A percentile compares a stretch with the other conserved stretches of the same genome.
phyloP scores from a whole-genome alignment of 306 rosid genomes.

The Pueraria montana region DNA sequence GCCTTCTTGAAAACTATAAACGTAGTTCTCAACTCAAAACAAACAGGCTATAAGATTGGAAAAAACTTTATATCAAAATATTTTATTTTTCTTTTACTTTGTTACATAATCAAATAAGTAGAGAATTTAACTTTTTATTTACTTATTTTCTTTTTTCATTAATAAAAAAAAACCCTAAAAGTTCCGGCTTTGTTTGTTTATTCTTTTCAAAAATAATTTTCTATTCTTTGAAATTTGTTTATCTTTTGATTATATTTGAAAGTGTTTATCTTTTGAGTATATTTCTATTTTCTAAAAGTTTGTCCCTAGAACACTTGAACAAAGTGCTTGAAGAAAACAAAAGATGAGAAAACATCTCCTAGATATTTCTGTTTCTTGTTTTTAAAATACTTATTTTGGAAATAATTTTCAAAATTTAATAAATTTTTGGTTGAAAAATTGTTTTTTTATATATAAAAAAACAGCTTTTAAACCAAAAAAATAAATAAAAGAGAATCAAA shows the following conservation, averaged over 20 bases:
- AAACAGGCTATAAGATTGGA: neutral
- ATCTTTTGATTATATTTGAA: too few species aligned
- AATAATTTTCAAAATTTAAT: too few species aligned
- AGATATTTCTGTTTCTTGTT: too few species aligned
- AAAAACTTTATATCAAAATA: too few species aligned
- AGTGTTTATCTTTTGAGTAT: neutral
- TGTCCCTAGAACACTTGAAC: neutral
- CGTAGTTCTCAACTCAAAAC: neutral
- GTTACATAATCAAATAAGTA: neutral
- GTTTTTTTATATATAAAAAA: too few species aligned
- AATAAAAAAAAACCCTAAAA: neutral
- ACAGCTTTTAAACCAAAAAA: too few species aligned
- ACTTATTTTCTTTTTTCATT: neutral
- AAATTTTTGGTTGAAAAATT: too few species aligned
- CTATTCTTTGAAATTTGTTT: neutral
- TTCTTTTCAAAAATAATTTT: neutral
- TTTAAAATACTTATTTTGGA: too few species aligned
- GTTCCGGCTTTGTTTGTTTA: neutral
- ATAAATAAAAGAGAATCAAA: neutral
- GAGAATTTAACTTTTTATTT: neutral
- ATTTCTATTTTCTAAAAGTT: too few species aligned
- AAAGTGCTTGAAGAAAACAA: too few species aligned
- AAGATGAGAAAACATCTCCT: neutral
- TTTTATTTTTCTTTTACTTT: neutral
- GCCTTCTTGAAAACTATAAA: neutral